Conservation (phyloP, 306 rosid species). For the Oemleria cerasiformis region DNA sequence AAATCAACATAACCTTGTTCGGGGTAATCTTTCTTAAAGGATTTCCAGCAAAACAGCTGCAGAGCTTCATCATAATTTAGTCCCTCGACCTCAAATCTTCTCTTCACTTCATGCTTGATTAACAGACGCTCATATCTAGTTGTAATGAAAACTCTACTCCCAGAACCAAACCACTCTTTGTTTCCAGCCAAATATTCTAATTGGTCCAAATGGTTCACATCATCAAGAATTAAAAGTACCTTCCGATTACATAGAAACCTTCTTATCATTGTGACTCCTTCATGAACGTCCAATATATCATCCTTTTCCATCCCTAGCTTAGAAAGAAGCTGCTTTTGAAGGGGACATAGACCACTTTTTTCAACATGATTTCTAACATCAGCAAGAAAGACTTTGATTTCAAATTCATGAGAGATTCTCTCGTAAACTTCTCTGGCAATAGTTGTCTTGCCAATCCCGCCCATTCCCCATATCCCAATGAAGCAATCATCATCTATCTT, state of each 20-base stretch:
- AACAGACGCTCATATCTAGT: slow-evolving; percentile 13
- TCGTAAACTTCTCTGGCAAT: not conserved
- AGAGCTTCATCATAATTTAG: slow-evolving; percentile 1
- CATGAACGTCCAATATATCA: not conserved
- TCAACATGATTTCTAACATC: slow-evolving; percentile 1
- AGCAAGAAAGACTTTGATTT: not conserved
- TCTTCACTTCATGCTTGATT: not conserved
- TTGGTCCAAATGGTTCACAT: slow-evolving; percentile 11
- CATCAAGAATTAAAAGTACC: slow-evolving; percentile 12
- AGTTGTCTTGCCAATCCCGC: slow-evolving; percentile 15
- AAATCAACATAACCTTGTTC: not conserved
- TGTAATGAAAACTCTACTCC: slow-evolving; percentile 26
- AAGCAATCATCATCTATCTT: slow-evolving; percentile 3
- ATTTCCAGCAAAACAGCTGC: slow-evolving; percentile 7
- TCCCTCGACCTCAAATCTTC: slow-evolving; percentile 7
- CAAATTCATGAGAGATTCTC: slow-evolving; percentile 5
- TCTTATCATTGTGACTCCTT: slow-evolving; percentile 10
- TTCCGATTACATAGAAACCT: slow-evolving; percentile 1
- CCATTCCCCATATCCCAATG: slow-evolving; percentile 21
- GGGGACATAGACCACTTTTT: not conserved
- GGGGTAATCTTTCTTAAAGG: slow-evolving; percentile 11
- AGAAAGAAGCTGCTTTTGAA: slow-evolving; percentile 12
- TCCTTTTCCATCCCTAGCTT: not conserved
- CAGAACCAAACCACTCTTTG: slow-evolving; percentile 4
- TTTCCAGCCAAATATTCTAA: slow-evolving; percentile 4